Base-by-base conservation (phyloP, 306 rosid species). In the Vigna nakashimae region DNA sequence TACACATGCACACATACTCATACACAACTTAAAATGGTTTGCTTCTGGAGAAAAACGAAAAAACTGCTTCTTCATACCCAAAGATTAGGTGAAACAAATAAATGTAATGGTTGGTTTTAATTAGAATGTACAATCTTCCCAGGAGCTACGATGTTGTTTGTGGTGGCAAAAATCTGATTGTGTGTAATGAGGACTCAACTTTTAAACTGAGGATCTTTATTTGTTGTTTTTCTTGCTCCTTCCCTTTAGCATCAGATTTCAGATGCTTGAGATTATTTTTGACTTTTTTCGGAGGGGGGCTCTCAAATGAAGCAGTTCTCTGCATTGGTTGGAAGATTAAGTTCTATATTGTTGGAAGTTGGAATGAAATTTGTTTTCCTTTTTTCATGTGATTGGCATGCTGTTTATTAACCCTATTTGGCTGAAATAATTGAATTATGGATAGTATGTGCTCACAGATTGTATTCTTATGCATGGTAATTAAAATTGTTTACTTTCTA, bases 221-320 rank as follows among this genome's bases (percentile, higher is more conserved):
- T 30, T 73, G 12, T 60, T 79, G 55, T 17, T 79, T 52, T 38
- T 57, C 56, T 71, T 71, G 50, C 48, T 79, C 32, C 22, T 79
- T 16, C 71, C 71, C 48, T 24, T 10, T 12, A 3, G 58, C 20
- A 5, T 40, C 67, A 38, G 7, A 56, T 24, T 24, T 79, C 48
- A 7, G 28, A 40, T 73, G 24, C 52, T 14, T 18, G 43, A 14
- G 65, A 59, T 57, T 69, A 18, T 57, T 64, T 65, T 22, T 2
- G 14, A 28, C 16, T 50, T 2, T 40, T 40, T 8, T 38, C 4
- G 28, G 18, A 12, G 36, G 9, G 75, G 3, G 6, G 50, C 64
- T 49, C 40, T 49, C 13, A 52, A 74, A 20, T 64, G 74, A 69
- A 45, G 9, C 76, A 28, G 60, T 28, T 78, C 69, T 70, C 56